These are phyloP conservation scores for Exophiala xenobiotica DNA, from an alignment of 2,329 filamentous ascomycete species.

Conservation along the genomic window DNA sequence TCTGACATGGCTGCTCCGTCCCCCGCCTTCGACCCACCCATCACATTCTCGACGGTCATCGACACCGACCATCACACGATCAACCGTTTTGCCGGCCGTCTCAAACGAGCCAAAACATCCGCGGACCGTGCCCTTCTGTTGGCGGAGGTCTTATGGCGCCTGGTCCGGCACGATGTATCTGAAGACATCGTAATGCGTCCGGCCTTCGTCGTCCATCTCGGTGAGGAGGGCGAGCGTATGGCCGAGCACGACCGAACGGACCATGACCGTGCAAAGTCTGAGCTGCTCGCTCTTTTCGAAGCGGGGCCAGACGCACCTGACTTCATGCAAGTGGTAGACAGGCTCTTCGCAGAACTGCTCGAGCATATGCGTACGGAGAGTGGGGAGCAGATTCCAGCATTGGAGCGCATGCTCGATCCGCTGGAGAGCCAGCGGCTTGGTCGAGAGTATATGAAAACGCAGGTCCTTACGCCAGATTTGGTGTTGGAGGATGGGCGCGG, in stretches of 20 bases:
- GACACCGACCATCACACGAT: slow-evolving; percentile 48
- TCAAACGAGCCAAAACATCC: slow-evolving; percentile 67
- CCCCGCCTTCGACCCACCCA: slow-evolving; percentile 4
- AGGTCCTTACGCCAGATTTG: slow-evolving; percentile 22
- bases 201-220: slow-evolving; percentile 24
- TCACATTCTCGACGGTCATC: slow-evolving; percentile 27
- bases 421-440: slow-evolving; percentile 19
- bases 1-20: background rate
- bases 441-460: slow-evolving; percentile 21
- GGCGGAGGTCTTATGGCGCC: slow-evolving; percentile 22
- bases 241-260: slow-evolving; percentile 27
- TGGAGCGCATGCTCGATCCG: slow-evolving; percentile 17
- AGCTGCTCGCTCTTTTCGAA: slow-evolving; percentile 18
- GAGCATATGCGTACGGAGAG: slow-evolving; percentile 26
- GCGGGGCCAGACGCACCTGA: background rate
- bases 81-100: slow-evolving; percentile 83
- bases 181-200: slow-evolving; percentile 30
- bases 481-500: slow-evolving; percentile 7
- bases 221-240: slow-evolving; percentile 18
- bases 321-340: slow-evolving; percentile 2
- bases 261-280: slow-evolving; percentile 19
- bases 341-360: slow-evolving; percentile 20
- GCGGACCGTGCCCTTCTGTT: slow-evolving; percentile 12
- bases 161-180: slow-evolving; percentile 29
- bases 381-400: slow-evolving; percentile 23